Evolutionary conservation across 108 stramenopile species (phyloP).

Genomic region (Seminavis robusta): DNA sequence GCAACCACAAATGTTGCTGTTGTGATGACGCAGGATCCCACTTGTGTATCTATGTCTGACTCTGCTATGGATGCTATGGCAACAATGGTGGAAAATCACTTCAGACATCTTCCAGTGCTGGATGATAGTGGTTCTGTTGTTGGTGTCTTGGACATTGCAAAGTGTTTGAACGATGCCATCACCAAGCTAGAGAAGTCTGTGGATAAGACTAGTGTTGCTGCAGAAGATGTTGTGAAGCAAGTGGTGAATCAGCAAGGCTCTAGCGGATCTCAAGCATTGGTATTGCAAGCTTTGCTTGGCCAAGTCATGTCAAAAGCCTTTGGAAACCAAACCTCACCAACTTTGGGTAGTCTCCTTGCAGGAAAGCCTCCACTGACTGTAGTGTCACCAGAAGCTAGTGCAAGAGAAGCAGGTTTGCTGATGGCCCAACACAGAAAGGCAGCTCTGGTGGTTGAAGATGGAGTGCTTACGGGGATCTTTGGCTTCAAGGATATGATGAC

Average conservation of each 20-base stretch:
- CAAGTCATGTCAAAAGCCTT: conserved; percentile 72
- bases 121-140: conserved; percentile 79
- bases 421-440: conserved; percentile 85
- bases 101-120: conserved; percentile 88
- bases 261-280: conserved; percentile 67
- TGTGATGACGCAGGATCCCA: conserved; percentile 91
- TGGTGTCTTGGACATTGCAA: conserved; percentile 92
- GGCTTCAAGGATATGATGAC: conserved; percentile 95
- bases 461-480: conserved; percentile 84
- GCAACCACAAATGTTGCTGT: conserved; percentile 1
- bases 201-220: conserved; percentile 46
- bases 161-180: conserved; percentile 94
- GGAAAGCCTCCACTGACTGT: conserved; percentile 67
- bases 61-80: conserved; percentile 87
- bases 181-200: conserved; percentile 78
- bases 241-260: conserved; percentile 56
- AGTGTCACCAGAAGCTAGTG: conserved; percentile 57
- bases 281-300: conserved; percentile 60
- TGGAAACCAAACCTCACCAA: conserved; percentile 63
- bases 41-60: conserved; percentile 74
- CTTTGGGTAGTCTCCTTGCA: conserved; percentile 63
- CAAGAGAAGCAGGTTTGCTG: conserved; percentile 66
- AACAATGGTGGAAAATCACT: conserved; percentile 93
- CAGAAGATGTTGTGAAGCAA: conserved; percentile 65
- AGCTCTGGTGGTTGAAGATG: conserved; percentile 79